These are phyloP conservation scores for Botryotinia narcissicola DNA, from an alignment of 2,329 filamentous ascomycete species.

Conservation along the genomic window DNA sequence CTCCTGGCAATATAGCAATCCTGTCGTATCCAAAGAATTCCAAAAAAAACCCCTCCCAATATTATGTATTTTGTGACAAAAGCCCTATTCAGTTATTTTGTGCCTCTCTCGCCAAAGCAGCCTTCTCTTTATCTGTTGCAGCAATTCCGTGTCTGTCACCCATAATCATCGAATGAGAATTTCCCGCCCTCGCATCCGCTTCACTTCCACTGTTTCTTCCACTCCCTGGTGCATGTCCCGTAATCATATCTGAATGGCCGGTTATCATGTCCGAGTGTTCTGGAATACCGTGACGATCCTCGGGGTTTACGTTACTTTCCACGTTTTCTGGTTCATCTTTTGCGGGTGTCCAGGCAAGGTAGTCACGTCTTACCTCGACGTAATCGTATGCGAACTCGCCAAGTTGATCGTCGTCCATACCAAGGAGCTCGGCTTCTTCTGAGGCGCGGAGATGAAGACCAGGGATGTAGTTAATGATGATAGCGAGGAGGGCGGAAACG, in stretches of 20 bases:
- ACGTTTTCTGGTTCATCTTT: conserved; percentile 58
- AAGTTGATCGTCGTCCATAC: conserved; percentile 88
- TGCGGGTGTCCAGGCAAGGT: conserved; percentile 81
- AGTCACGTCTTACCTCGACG: conserved; percentile 83
- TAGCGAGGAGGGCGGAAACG: conserved; percentile 71
- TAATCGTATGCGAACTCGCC: conserved; percentile 91
- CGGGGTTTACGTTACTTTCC: conserved; percentile 53
- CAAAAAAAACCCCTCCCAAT: neutral
- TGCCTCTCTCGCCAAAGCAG: conserved; percentile 23
- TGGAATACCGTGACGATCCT: conserved; percentile 71
- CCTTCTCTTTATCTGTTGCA: conserved; percentile 43
- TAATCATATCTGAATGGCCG: conserved; percentile 39
- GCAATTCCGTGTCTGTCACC: conserved; percentile 53
- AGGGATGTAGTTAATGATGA: conserved; percentile 70
- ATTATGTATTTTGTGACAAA: neutral
- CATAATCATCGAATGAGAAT: conserved; percentile 45
- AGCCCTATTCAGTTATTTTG: neutral
- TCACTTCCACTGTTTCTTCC: conserved; percentile 4
- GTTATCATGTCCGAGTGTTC: conserved; percentile 67
- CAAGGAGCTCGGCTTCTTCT: conserved; percentile 79
- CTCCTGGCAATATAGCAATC: conserved; percentile 1
- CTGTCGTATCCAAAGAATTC: neutral
- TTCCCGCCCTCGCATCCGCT: conserved; percentile 37
- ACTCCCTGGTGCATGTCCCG: neutral
- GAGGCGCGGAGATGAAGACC: conserved; percentile 76